A percentile compares a stretch with the other conserved stretches of the same genome.
These are phyloP conservation scores for Irpex sp. DNA, from an alignment of 1,284 basidiomycete genomes.

Conservation along the genomic window DNA sequence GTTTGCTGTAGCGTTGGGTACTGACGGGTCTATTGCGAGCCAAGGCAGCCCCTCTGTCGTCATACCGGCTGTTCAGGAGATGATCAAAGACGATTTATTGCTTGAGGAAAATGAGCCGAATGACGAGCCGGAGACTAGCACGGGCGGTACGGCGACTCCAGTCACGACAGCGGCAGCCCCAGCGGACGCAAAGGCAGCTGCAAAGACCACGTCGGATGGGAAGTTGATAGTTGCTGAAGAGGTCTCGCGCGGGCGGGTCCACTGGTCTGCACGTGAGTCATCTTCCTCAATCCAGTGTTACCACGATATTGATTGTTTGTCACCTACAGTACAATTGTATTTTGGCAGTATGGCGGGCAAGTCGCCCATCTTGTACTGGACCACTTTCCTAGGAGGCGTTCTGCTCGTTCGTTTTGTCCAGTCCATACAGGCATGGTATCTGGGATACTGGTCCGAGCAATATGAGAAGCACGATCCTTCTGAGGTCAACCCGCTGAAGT, in stretches of 20 bases:
- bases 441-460: slow-evolving; percentile 28
- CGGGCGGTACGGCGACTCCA: neutral
- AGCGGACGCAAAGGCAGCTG: neutral
- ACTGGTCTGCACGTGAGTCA: slow-evolving; percentile 39
- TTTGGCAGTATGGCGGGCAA: slow-evolving; percentile 29
- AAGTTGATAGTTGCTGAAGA: slow-evolving; percentile 60
- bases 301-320: slow-evolving; percentile 2
- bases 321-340: slow-evolving; percentile 27
- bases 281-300: slow-evolving; percentile 23
- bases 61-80: slow-evolving; percentile 38
- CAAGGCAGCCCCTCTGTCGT: slow-evolving; percentile 46
- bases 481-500: slow-evolving; percentile 17
- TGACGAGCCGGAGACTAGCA: slow-evolving; percentile 25
- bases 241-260: slow-evolving; percentile 52
- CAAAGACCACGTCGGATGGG: slow-evolving; percentile 24
- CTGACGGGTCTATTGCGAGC: slow-evolving; percentile 46
- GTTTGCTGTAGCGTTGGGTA: slow-evolving; percentile 55
- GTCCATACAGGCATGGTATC: slow-evolving; percentile 22
- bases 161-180: neutral
- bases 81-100: slow-evolving; percentile 14
- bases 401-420: slow-evolving; percentile 15
- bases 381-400: slow-evolving; percentile 22
- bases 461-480: slow-evolving; percentile 27
- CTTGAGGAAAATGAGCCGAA: slow-evolving; percentile 34
- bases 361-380: slow-evolving; percentile 30